Evolutionary conservation across 306 rosid species (phyloP), one percentile per base, ranked within the genome.

Genomic region (Neltuma alba): DNA sequence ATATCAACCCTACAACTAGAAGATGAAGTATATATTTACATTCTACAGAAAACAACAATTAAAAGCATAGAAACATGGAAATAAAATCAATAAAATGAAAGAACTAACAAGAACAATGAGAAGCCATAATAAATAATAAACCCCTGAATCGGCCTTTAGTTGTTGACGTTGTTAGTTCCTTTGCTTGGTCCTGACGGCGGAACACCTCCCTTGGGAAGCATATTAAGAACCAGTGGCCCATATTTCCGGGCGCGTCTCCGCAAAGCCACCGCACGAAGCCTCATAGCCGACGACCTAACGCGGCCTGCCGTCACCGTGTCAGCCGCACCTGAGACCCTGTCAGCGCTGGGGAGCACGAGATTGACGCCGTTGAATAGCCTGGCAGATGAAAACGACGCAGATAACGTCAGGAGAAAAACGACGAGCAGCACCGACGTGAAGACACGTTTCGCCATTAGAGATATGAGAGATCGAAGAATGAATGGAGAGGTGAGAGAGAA

Each of bases 161-260:
- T 84, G 74, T 87, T 88, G 80, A 78, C 0, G 84, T 16, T n/a
- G 92, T 94, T 82, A 76, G 5, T 76, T 74, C 91, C 69, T 79
- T 41, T 65, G 93, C 97, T 89, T 54, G 97, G 98, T 48, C 80
- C 99, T 20, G 98, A 88, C 6, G 90, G 75, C 7, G 92, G 86
- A 9, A 78, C 75, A 1, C 6, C 0, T 7, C 90, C 94, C n/a
- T 86, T 95, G 3, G 99, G 94, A 9, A 95, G 94, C 92, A 88
- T 89, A 74, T 76, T 83, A 23, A 95, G 77, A 28, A 88, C 16
- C 79, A 91, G 28, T 0, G 88, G 25, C 7, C 80, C 78, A 10
- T 82, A 82, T 76, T 87, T 88, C 9, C 85, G 52, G 45, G 68
- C 74, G 47, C 55, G 30, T 47, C 87, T 79, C 21, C 1, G 63